Percentiles rank a stretch among this genome's conserved stretches.
Conservation (phyloP, 2,329 filamentous ascomycete species). For the Cladosporium halotolerans region DNA sequence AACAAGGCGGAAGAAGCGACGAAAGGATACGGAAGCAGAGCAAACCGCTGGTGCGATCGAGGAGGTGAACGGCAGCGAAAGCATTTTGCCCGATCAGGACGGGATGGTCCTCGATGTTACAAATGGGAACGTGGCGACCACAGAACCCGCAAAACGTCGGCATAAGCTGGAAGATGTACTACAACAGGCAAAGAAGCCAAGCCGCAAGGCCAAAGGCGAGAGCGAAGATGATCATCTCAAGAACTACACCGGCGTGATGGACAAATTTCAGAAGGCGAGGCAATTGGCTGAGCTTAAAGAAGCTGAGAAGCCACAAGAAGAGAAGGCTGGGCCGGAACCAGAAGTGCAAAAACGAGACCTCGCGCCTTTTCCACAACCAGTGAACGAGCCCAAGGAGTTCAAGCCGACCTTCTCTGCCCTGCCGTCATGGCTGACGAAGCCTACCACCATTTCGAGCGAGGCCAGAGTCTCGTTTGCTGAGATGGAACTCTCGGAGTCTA, state of each 20-base stretch:
- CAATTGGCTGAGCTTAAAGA: slow-evolving; percentile 27
- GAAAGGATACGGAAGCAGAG: not conserved
- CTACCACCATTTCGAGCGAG: slow-evolving; percentile 60
- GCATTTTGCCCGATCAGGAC: not conserved
- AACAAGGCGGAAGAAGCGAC: not conserved
- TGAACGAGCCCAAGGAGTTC: slow-evolving; percentile 51
- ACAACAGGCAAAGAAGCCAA: slow-evolving; percentile 18
- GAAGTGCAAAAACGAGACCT: slow-evolving; percentile 47
- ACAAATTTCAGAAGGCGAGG: slow-evolving; percentile 39
- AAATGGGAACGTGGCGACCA: not conserved
- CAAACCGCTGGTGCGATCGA: not conserved
- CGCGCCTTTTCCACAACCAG: slow-evolving; percentile 74
- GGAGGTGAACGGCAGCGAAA: slow-evolving; percentile 1
- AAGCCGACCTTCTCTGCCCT: slow-evolving; percentile 69
- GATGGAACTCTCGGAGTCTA: slow-evolving; percentile 56
- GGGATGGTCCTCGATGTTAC: slow-evolving; percentile 7
- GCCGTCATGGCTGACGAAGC: slow-evolving; percentile 72
- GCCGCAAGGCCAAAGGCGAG: slow-evolving; percentile 24
- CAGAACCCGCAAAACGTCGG: slow-evolving; percentile 43
- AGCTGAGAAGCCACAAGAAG: not conserved
- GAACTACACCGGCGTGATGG: slow-evolving; percentile 34
- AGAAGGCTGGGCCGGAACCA: slow-evolving; percentile 20
- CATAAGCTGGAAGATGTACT: slow-evolving; percentile 34
- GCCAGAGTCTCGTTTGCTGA: slow-evolving; percentile 56
- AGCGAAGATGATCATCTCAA: slow-evolving; percentile 22